Base-by-base conservation (phyloP, 768 basidiomycete genomes). In the Phaffia tasmanica region DNA sequence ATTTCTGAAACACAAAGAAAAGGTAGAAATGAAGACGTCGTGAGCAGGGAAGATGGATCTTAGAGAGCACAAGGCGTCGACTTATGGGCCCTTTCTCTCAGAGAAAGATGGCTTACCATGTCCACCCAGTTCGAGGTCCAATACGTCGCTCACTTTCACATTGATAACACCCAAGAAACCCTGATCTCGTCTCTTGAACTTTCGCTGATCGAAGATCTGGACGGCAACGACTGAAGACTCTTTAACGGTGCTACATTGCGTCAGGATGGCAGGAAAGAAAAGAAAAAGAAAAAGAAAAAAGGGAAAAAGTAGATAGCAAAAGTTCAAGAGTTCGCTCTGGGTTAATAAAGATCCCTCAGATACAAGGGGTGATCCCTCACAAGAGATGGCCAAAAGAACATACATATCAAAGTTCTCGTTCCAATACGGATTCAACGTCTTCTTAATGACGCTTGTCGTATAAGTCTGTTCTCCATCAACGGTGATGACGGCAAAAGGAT, bases 141-240 rank as follows among this genome's bases (percentile, higher is more conserved):
- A 79, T 27, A 87, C 86, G 77, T 92, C 88, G 75, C 85, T 83
- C 69, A 98, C 89, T 71, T 86, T 83, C 70, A 98, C 83, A 75
- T 99, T 99, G 72, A 98, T 93, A 18, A 98, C 94, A 47, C 95
- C 95, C 63, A 99, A 80, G 77, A 99, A 99, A 1, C 95, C 95
- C 75, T 98, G 95, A 76, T 99, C 95, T 73, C 87, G 85, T 78
- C 88, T 83, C 81, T 99, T 99, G 81, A 98, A 98, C 79, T 99
- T 99, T 77, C 91, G 86, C 78, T 98, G 94, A 78, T 99, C 95
- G 72, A 98, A 98, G 72, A 98, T 95, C 78, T 99, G 95, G 1
- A 98, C 93, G 5, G 91, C 90, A 67, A 99, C 84, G 57, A 98
- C 89, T 21, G 93, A 97, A n/a, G 89, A 90, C 72, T 99, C 95